Evolutionary conservation across 1,139 yeast species (phyloP), one percentile per base, ranked within the genome.

Genomic region (Blastobotrys petasosporus): DNA sequence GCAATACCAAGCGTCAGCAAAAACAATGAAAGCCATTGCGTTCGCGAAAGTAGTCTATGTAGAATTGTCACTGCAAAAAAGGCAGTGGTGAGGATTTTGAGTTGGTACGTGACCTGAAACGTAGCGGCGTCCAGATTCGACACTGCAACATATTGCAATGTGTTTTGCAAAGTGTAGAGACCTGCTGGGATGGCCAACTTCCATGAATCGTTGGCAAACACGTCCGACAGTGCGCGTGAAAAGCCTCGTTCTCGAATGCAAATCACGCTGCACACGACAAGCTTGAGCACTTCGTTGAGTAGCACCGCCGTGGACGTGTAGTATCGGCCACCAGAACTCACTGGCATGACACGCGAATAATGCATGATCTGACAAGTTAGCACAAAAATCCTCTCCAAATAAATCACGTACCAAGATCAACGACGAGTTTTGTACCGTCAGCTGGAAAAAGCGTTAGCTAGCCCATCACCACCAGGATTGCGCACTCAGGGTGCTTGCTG

Each of bases 61-160:
- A 68, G 61, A 50, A 68, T 62, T n/a, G 67, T 59, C 39, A 69
- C 73, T 1, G 71, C 66, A 50, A 68, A 68, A 42, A 67, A 61
- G n/a, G 73, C 73, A 1, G 73, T 68, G 11, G 73, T 69, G 48
- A 68, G 57, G 47, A 68, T 68, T 54, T 68, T 68, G 47, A 68
- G 64, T 56, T 68, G 73, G 54, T 68, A 68, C 2, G 72, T 66
- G 49, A 69, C 73, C 54, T 68, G 73, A 55, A 68, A 68, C 2
- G 71, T 66, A 5, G 72, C 71, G 6, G 73, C 73, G 46, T 67
- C 69, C 39, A 68, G 56, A 54, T 68, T 66, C 10, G 71, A 66
- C 10, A 69, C 73, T 7, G 73, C 73, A 4, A 66, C 66, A 51
- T 68, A 68, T 52, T 68, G 73, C 36, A 68, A 57, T 32, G 68